A percentile compares a stretch with the other conserved stretches of the same genome.
Conservation (phyloP, 805 yeast species). For the Kregervanrija pseudodelftensis region DNA sequence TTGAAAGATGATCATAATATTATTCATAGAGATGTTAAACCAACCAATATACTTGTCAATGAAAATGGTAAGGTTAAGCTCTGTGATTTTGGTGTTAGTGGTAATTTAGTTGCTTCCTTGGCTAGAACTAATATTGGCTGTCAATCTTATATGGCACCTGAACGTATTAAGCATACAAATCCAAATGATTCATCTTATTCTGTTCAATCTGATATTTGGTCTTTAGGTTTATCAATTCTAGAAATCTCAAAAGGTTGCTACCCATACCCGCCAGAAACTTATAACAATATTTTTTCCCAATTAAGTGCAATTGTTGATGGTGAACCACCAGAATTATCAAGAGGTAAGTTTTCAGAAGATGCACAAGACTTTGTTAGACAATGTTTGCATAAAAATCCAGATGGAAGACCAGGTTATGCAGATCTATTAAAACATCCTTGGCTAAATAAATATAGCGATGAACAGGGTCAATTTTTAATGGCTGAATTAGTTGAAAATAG, state of each 20-base stretch:
- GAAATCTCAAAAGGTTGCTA: constrained; percentile 88
- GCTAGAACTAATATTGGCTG: constrained; percentile 97
- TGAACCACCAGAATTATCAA: constrained; percentile 75
- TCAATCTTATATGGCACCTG: constrained; percentile 98
- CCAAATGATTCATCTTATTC: constrained; percentile 80
- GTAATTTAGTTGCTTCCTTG: constrained; percentile 87
- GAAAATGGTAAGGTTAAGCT: constrained; percentile 76
- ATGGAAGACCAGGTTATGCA: constrained; percentile 72
- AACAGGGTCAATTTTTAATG: constrained; percentile 23
- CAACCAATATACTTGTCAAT: constrained; percentile 84
- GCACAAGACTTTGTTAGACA: constrained; percentile 77
- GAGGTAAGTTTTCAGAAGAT: constrained; percentile 53
- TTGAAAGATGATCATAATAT: constrained; percentile 87
- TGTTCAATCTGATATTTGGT: constrained; percentile 95
- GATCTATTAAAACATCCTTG: constrained; percentile 77
- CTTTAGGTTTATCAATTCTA: constrained; percentile 75
- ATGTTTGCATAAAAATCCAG: constrained; percentile 76
- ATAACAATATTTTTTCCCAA: constrained; percentile 84
- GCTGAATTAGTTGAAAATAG: constrained; percentile 25
- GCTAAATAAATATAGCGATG: constrained; percentile 48
- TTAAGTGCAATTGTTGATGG: constrained; percentile 96
- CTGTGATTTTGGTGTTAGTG: constrained; percentile 95
- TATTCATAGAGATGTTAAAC: constrained; percentile 94
- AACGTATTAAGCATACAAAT: constrained; percentile 68
- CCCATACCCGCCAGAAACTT: constrained; percentile 96